Percentiles rank a stretch among this genome's conserved stretches.
phyloP scores from a whole-genome alignment of 148 eudicot genomes.

The Amaranthus hypochondriacus region DNA sequence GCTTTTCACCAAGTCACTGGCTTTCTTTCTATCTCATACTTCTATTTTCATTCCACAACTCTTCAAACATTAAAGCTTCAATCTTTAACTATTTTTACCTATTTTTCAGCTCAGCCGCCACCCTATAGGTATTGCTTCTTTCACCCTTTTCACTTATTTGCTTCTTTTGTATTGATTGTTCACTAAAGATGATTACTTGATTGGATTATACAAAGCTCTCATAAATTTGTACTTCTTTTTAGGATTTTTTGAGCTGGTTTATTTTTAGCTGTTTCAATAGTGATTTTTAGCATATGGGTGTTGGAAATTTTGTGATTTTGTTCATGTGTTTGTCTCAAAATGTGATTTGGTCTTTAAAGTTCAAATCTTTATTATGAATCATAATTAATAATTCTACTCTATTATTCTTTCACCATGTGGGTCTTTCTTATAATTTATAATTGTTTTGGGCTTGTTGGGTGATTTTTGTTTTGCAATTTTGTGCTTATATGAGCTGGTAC shows the following conservation, averaged over 20 bases:
- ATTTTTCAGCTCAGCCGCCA: slow-evolving; percentile 12
- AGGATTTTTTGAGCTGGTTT: background rate
- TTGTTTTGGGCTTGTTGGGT: slow-evolving; percentile 4
- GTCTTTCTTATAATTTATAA: background rate
- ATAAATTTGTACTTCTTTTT: slow-evolving; percentile 9
- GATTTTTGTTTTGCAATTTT: background rate
- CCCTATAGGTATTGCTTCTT: slow-evolving; percentile 30
- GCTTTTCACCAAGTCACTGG: background rate
- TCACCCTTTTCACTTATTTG: background rate
- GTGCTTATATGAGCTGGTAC: background rate
- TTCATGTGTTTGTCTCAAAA: slow-evolving; percentile 19
- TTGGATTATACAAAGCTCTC: background rate
- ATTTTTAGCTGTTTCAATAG: background rate
- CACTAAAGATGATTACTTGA: background rate
- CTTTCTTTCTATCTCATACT: background rate
- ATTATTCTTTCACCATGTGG: background rate
- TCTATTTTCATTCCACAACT: background rate
- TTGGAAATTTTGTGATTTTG: background rate
- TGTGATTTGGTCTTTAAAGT: slow-evolving; percentile 15
- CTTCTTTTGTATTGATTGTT: background rate
- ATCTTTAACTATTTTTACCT: background rate
- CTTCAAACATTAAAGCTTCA: background rate
- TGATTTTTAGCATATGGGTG: background rate
- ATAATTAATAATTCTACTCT: background rate
- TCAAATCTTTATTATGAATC: background rate